These are phyloP conservation scores for Calocybe gangraenosa DNA, from an alignment of 768 basidiomycete genomes.

Conservation along the genomic window DNA sequence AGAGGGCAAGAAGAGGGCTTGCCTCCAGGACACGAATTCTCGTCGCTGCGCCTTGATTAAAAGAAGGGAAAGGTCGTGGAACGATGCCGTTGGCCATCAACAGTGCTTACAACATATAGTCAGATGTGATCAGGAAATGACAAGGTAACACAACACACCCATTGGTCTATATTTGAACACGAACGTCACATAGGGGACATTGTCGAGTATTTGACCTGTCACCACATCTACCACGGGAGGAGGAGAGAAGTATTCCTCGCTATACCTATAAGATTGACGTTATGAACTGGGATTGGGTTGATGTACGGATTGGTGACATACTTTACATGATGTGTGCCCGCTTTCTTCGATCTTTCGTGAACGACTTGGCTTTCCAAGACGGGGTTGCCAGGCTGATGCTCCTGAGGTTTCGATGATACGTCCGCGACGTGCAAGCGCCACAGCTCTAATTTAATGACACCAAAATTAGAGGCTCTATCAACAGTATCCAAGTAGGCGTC, in stretches of 20 bases:
- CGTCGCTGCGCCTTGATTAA: not conserved
- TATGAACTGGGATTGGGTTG: too few relatives aligned
- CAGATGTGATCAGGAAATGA: not conserved
- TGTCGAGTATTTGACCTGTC: constrained; percentile 18
- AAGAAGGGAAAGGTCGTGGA: constrained; percentile 3
- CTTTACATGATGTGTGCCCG: constrained; percentile 29
- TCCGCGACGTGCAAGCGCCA: constrained; percentile 23
- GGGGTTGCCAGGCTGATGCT: constrained; percentile 20
- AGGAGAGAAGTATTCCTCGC: constrained; percentile 26
- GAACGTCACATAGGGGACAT: constrained; percentile 24
- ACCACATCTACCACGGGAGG: constrained; percentile 27
- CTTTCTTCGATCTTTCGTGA: constrained; percentile 30
- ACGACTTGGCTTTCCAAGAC: constrained; percentile 25
- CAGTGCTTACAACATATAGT: not conserved
- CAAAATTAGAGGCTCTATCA: constrained; percentile 17
- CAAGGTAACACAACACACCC: constrained; percentile 15
- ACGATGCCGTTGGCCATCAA: constrained; percentile 12
- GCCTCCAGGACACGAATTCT: constrained; percentile 8
- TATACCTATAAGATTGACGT: constrained; percentile 17
- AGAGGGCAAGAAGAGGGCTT: not conserved
- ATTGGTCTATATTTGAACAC: constrained; percentile 32
- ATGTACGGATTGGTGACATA: constrained; percentile 7
- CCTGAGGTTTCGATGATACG: constrained; percentile 19
- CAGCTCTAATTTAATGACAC: constrained; percentile 28
- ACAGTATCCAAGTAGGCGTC: constrained; percentile 13